Conservation (phyloP, 2,329 filamentous ascomycete species). For the Phyllosticta citribraziliensis region DNA sequence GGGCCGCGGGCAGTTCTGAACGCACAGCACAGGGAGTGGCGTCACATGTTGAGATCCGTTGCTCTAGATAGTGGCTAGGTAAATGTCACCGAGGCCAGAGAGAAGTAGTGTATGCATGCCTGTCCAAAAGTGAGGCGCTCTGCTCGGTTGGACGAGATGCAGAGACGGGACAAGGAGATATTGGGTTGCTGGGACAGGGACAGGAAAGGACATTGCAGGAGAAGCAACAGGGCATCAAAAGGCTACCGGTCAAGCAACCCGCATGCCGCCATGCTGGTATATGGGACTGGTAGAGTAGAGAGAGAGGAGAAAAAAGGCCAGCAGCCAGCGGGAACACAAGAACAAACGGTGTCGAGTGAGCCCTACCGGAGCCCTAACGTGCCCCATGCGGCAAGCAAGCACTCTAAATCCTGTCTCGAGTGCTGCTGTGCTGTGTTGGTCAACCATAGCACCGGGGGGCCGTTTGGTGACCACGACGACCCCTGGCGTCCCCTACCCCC, state of each 20-base stretch:
- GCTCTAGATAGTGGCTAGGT: not conserved
- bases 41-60: not conserved
- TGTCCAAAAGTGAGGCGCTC: not conserved
- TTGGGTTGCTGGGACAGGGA: not conserved
- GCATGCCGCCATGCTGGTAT: not conserved
- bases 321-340: not conserved
- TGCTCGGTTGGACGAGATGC: not conserved
- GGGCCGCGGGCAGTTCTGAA: not conserved
- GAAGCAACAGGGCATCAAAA: not conserved
- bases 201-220: not conserved
- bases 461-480: not conserved
- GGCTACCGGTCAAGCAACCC: not conserved
- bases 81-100: not conserved
- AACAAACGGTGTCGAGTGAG: not conserved
- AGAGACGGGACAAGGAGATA: not conserved
- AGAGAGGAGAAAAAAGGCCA: not conserved
- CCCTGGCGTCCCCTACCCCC: not conserved
- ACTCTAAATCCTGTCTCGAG: not conserved
- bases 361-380: not conserved
- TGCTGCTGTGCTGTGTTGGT: not conserved
- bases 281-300: not conserved
- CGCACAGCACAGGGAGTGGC: not conserved
- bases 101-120: not conserved
- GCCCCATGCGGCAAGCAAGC: not conserved
- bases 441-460: not conserved